These are phyloP conservation scores for Populus nigra DNA, from an alignment of 345 rosid genomes.

Conservation along the genomic window DNA sequence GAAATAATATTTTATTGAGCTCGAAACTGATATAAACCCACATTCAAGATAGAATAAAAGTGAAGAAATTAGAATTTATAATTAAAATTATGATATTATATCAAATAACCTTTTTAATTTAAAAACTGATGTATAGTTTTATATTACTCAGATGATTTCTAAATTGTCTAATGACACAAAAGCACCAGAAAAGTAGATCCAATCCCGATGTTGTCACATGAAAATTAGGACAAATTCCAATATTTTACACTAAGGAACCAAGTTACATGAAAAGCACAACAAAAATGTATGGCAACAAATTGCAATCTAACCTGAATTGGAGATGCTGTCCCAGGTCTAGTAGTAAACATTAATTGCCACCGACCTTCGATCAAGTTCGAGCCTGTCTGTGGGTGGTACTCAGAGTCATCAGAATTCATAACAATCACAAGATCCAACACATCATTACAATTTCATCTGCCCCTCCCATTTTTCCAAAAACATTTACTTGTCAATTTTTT, in stretches of 20 bases:
- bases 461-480: too few species aligned
- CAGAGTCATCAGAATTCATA: neutral
- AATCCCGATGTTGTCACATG: too few species aligned
- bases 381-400: conserved; percentile 52
- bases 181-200: neutral
- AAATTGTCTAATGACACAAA: neutral
- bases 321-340: conserved; percentile 96
- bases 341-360: conserved; percentile 92
- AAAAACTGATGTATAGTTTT: too few species aligned
- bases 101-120: too few species aligned
- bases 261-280: neutral
- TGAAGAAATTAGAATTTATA: fast-evolving
- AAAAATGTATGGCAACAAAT: neutral
- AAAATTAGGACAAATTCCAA: too few species aligned
- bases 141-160: too few species aligned
- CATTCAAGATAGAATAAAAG: too few species aligned
- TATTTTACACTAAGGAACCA: neutral
- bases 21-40: too few species aligned
- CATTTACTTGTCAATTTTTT: too few species aligned
- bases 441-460: too few species aligned
- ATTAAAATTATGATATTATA: too few species aligned
- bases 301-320: conserved; percentile 74
- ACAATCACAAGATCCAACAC: neutral
- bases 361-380: conserved; percentile 79
- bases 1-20: fast-evolving